phyloP scores from a whole-genome alignment of 2,329 filamentous ascomycete genomes.

The Alternaria sp. region DNA sequence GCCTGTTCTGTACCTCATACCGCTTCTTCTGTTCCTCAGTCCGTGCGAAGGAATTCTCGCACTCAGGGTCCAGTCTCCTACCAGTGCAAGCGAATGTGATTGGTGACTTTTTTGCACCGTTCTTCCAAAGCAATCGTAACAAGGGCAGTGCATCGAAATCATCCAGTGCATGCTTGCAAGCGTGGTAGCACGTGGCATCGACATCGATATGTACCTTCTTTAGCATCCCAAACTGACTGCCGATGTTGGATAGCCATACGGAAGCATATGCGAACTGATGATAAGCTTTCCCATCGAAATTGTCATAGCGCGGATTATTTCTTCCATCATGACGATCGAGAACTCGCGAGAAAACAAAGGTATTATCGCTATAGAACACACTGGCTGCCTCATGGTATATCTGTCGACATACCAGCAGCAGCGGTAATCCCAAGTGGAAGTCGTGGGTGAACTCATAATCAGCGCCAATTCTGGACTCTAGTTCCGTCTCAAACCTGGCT shows the following conservation, averaged over 20 bases:
- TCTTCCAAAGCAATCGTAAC: not conserved
- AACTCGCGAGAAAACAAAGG: not conserved
- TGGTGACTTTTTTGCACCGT: not conserved
- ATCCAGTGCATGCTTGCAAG: not conserved
- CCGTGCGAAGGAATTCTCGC: not conserved
- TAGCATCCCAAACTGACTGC: not conserved
- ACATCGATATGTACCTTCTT: not conserved
- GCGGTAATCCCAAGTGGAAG: not conserved
- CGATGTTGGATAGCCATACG: not conserved
- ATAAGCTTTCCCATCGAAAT: not conserved
- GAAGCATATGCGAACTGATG: not conserved
- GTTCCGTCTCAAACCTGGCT: not conserved
- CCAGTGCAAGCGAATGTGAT: not conserved
- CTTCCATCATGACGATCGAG: not conserved
- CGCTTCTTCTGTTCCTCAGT: not conserved
- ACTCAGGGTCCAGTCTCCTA: not conserved
- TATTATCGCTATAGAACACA: constrained; percentile 3
- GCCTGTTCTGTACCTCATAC: not conserved
- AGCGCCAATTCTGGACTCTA: not conserved
- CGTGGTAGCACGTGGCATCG: not conserved
- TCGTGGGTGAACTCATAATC: not conserved
- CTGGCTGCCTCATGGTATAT: constrained; percentile 6
- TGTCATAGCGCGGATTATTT: not conserved
- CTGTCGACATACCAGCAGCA: constrained; percentile 3
- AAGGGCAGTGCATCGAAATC: not conserved